Evolutionary conservation across 208 protist genomes (phyloP), one percentile per base, ranked within the genome.

Genomic region (Crithidia thermophila): DNA sequence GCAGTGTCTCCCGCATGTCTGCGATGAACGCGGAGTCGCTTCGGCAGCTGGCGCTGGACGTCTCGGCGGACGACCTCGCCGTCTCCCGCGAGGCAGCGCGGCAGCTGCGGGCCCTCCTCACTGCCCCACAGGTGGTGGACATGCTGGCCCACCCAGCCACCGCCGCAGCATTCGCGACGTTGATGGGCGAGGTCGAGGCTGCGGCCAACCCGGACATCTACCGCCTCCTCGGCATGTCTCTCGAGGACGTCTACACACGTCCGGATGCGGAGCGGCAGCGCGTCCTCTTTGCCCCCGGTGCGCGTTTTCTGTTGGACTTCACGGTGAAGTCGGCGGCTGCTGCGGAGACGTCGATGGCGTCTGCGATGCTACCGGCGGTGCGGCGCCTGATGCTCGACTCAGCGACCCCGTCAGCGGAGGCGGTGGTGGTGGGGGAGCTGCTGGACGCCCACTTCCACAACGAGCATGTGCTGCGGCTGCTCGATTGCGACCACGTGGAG

Each of bases 401-500:
- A 30, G 0, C 67, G 21, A 58, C 30, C 18, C 23, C 39, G 11
- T 1, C 36, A 20, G 57, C 21, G 20, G 46, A 50, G 3, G 75
- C 74, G 8, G 69, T 59, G 4, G 14, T 50, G 21, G 31, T 89
- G 5, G 81, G 81, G 13, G 47, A 51, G 7, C 42, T 87, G 27
- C 39, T 91, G 18, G 77, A 85, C 20, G 42, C 56, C 5, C 39
- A 60, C 18, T 73, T 94, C 20, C 61, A 64, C 39, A 82, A 62
- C 43, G 85, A 90, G 34, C 56, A 63, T 16, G 55, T 92, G 16
- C 77, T 94, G 33, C 80, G 90, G 0, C 75, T 92, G 9, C 87
- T 96, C 69, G 80, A 93, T 69, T 87, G 82, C 62, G 81, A 94
- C 34, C 47, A 65, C 0, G 60, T 78, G 1, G 81, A 90, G 39